Evolutionary conservation across 2,329 filamentous ascomycete genomes (phyloP).

Genomic region (Penicillium sp.): DNA sequence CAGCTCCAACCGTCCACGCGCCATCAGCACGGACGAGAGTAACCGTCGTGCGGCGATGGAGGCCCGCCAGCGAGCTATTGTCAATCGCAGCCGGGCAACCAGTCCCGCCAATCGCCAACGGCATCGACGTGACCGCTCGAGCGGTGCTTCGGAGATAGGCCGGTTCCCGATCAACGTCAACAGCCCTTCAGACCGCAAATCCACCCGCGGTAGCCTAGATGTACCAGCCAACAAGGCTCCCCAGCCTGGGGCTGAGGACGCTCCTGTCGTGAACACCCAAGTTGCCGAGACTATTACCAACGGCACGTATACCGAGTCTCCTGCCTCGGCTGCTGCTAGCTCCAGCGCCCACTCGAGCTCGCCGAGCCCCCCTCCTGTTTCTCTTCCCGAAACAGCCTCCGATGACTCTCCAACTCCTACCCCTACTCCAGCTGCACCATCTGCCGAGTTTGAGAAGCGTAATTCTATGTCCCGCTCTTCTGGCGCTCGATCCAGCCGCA

Average conservation of each 20-base stretch:
- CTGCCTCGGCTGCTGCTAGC: slow-evolving; percentile 21
- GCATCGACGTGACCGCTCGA: slow-evolving; percentile 80
- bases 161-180: slow-evolving; percentile 80
- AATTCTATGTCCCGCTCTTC: slow-evolving; percentile 60
- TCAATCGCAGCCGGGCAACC: slow-evolving; percentile 68
- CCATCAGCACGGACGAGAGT: slow-evolving; percentile 92
- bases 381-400: slow-evolving; percentile 28
- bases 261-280: slow-evolving; percentile 28
- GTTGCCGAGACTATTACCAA: slow-evolving; percentile 42
- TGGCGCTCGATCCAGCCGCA: slow-evolving; percentile 48
- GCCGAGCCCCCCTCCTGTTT: slow-evolving; percentile 32
- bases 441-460: slow-evolving; percentile 56
- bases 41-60: slow-evolving; percentile 93
- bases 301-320: slow-evolving; percentile 40
- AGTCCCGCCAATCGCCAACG: slow-evolving; percentile 59
- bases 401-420: slow-evolving; percentile 40
- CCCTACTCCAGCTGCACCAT: slow-evolving; percentile 28
- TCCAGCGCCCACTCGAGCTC: slow-evolving; percentile 29
- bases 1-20: slow-evolving; percentile 66
- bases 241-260: slow-evolving; percentile 40
- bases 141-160: slow-evolving; percentile 67
- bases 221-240: slow-evolving; percentile 65
- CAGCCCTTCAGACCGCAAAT: slow-evolving; percentile 53
- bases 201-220: slow-evolving; percentile 69
- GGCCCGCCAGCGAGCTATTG: slow-evolving; percentile 79